Base-by-base conservation (phyloP, 805 yeast species). In the Cyberlindnera mycetangii region DNA sequence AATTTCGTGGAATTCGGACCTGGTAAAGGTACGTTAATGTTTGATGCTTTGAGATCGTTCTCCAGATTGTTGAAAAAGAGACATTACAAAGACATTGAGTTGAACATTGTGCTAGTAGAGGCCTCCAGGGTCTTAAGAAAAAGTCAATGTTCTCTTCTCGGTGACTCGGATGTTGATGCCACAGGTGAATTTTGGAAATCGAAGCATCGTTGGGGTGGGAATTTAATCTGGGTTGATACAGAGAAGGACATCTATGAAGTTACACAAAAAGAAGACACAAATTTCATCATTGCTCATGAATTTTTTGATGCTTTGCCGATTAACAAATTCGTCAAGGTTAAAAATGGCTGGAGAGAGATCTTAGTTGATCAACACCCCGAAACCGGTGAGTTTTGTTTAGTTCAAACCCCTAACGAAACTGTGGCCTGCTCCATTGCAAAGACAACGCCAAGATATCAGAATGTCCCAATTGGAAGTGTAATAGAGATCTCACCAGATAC, bases 231-330 rank as follows among this genome's bases (percentile, higher is more conserved):
- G 87, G 69, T 75, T 4, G 78, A 78, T 44, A 81, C 81, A 7
- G 81, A 77, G 48, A 68, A 70, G 37, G 82, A 78, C 45, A 61
- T 76, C 4, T 44, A 37, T 15, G 50, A 50, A 2, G 48, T 45
- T 3, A 42, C 48, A 7, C 11, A 43, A 8, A 30, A 38, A 1
- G 15, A 19, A 2, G 60, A 54, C 2, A 70, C 86, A 34, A 83
- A 85, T 47, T 87, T 78, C 58, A 70, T 85, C 5, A 60, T 88
- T 42, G 93, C 95, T 0, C 96, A 88, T 59, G 96, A 88, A 61
- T 88, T 88, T 56, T 88, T 83, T 58, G 96, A 88, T 64, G 95
- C 96, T 0, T 67, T 88, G 44, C 95, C 96, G 0, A 80, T 88
- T 19, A 80, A 83, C 51, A 76, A 81, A 50, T 87, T 84, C 58